phyloP scores from a whole-genome alignment of 257 asterid species.

The Mitragyna speciosa region DNA sequence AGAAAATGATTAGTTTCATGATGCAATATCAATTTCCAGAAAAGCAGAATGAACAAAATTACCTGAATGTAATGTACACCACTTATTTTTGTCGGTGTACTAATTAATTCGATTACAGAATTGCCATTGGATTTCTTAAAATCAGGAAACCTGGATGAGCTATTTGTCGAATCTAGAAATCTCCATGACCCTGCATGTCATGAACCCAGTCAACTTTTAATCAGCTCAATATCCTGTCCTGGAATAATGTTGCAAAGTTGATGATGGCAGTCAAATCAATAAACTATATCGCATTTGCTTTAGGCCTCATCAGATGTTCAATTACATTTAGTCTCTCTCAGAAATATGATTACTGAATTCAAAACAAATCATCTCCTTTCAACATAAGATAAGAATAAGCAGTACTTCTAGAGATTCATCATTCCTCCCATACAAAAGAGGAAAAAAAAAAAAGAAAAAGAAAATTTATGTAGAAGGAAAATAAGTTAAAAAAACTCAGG shows the following conservation, averaged over 20 bases:
- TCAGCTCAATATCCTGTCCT: neutral
- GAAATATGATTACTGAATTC: neutral
- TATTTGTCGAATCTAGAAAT: constrained; percentile 63
- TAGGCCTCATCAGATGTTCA: neutral
- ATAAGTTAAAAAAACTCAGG: neutral
- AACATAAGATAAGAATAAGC: neutral
- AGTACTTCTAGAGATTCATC: neutral
- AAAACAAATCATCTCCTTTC: neutral
- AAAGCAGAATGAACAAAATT: constrained; percentile 23
- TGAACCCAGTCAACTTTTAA: constrained; percentile 1
- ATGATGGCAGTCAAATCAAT: neutral
- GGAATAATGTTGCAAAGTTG: neutral
- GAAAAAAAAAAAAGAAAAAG: neutral
- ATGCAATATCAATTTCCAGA: constrained; percentile 1
- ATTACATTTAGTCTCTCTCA: neutral
- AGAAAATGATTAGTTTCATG: constrained; percentile 10
- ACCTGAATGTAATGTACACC: constrained; percentile 99
- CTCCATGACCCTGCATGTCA: constrained; percentile 78
- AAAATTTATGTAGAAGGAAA: neutral
- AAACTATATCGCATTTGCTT: neutral
- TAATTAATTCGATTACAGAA: constrained; percentile 75
- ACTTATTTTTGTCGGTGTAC: constrained; percentile 83
- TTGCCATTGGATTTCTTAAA: constrained; percentile 75
- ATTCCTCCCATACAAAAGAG: neutral
- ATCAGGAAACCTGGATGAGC: constrained; percentile 77